Evolutionary conservation across 495 filamentous ascomycete species (phyloP).

Genomic region (Parathielavia hyrcaniae): DNA sequence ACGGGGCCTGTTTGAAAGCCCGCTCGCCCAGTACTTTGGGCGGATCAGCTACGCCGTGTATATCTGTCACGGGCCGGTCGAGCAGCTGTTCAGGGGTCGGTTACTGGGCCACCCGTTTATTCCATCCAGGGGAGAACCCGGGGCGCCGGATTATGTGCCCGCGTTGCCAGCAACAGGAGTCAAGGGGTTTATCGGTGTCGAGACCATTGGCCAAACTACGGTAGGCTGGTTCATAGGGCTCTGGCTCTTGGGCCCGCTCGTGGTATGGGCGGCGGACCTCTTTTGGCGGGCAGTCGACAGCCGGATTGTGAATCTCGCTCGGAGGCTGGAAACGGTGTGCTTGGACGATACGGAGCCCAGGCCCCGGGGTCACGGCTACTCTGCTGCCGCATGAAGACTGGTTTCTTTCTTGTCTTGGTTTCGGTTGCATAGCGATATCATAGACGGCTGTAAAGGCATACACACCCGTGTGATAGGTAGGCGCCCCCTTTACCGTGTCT

Average conservation of each 20-base stretch:
- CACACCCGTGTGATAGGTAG: too few relatives aligned
- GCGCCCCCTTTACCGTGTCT: neutral
- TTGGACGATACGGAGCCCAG: constrained; percentile 27
- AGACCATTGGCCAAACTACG: constrained; percentile 46
- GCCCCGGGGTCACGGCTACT: constrained; percentile 25
- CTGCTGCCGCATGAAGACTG: constrained; percentile 18
- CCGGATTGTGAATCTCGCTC: constrained; percentile 52
- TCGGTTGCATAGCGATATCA: neutral
- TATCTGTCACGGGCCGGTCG: constrained; percentile 54
- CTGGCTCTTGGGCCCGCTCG: constrained; percentile 45
- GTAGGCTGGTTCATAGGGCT: constrained; percentile 48
- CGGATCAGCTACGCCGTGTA: constrained; percentile 57
- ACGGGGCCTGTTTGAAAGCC: constrained; percentile 49
- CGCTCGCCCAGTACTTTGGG: constrained; percentile 56
- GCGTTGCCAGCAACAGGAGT: constrained; percentile 34
- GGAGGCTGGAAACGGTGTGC: constrained; percentile 45
- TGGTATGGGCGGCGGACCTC: constrained; percentile 53
- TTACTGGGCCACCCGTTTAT: constrained; percentile 34
- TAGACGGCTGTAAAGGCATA: neutral
- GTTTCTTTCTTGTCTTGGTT: neutral
- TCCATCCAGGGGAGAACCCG: constrained; percentile 22
- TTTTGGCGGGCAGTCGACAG: constrained; percentile 55
- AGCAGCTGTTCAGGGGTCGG: constrained; percentile 44
- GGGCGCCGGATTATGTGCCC: constrained; percentile 24
- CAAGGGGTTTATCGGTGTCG: constrained; percentile 49